Conservation (phyloP, 2,329 filamentous ascomycete genomes). For the Dothideomycetes sp. region DNA sequence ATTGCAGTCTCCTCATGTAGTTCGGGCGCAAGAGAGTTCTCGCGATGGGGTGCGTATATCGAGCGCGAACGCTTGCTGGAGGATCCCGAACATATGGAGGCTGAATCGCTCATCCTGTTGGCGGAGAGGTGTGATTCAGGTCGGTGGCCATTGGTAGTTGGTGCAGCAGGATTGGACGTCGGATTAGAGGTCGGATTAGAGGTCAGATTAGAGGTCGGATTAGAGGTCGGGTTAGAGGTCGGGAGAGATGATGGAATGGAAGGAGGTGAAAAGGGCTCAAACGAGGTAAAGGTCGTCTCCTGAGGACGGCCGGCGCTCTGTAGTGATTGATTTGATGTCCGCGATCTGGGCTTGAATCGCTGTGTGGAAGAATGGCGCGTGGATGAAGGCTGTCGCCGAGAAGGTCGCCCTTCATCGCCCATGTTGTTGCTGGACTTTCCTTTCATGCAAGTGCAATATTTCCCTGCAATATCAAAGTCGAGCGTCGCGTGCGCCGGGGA, state of each 20-base stretch:
- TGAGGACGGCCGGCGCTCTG: conserved; percentile 7
- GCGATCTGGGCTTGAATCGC: conserved; percentile 6
- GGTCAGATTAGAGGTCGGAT: too few relatives aligned
- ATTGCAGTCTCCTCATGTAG: conserved; percentile 3
- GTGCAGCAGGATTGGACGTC: too few relatives aligned
- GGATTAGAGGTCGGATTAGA: too few relatives aligned
- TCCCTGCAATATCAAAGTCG: too few relatives aligned
- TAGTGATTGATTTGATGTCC: conserved; percentile 10
- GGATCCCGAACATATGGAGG: conserved; percentile 8
- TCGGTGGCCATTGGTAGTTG: too few relatives aligned
- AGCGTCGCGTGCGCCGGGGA: not conserved
- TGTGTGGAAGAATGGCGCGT: conserved; percentile 10
- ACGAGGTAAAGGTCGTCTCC: conserved; percentile 11
- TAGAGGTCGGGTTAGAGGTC: too few relatives aligned
- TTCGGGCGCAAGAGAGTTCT: conserved; percentile 10
- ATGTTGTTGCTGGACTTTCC: conserved; percentile 5
- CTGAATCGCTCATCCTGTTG: conserved; percentile 1
- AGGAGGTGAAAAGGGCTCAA: conserved; percentile 12
- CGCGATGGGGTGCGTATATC: conserved; percentile 10
- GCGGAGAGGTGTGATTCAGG: too few relatives aligned
- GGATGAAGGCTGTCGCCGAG: conserved; percentile 7
- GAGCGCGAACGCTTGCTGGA: conserved; percentile 11
- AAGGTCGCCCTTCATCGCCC: conserved; percentile 9
- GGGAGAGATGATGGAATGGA: too few relatives aligned
- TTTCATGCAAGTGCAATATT: too few relatives aligned